These are phyloP conservation scores for Spergularia azorica DNA, from an alignment of 179 eudicot species.

Conservation along the genomic window DNA sequence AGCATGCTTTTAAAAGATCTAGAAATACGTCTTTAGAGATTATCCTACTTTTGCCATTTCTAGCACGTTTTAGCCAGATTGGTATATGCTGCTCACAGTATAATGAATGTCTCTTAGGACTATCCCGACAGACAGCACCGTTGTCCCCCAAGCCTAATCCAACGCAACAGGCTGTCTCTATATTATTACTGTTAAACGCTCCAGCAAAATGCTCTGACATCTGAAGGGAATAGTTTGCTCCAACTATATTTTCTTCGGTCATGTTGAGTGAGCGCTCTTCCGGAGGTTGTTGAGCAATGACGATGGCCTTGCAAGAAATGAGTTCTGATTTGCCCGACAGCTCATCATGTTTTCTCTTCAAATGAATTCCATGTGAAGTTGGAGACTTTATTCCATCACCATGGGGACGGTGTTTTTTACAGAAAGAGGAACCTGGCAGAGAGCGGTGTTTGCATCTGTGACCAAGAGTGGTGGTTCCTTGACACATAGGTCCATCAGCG, in stretches of 20 bases:
- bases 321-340: constrained; percentile 33
- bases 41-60: constrained; percentile 96
- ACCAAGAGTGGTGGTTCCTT: constrained; percentile 83
- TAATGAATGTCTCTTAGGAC: constrained; percentile 62
- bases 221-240: constrained; percentile 27
- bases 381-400: constrained; percentile 38
- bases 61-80: constrained; percentile 98
- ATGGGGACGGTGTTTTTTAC: constrained; percentile 81
- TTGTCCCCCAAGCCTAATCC: constrained; percentile 55
- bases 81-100: constrained; percentile 97
- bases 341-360: constrained; percentile 63
- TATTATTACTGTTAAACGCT: constrained; percentile 27
- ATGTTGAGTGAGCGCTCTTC: constrained; percentile 44
- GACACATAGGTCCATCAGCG: constrained; percentile 62
- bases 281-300: constrained; percentile 41
- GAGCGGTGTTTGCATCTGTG: constrained; percentile 89
- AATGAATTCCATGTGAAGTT: constrained; percentile 38
- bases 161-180: constrained; percentile 54
- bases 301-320: constrained; percentile 41
- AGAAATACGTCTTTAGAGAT: constrained; percentile 88
- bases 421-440: constrained; percentile 60
- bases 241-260: constrained; percentile 33
- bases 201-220: constrained; percentile 32
- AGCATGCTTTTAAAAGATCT: constrained; percentile 69
- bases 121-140: constrained; percentile 54